A percentile compares a stretch with the other conserved stretches of the same genome.
Conservation (phyloP, 2,329 filamentous ascomycete species). For the Pseudopyrenochaeta lycopersici region DNA sequence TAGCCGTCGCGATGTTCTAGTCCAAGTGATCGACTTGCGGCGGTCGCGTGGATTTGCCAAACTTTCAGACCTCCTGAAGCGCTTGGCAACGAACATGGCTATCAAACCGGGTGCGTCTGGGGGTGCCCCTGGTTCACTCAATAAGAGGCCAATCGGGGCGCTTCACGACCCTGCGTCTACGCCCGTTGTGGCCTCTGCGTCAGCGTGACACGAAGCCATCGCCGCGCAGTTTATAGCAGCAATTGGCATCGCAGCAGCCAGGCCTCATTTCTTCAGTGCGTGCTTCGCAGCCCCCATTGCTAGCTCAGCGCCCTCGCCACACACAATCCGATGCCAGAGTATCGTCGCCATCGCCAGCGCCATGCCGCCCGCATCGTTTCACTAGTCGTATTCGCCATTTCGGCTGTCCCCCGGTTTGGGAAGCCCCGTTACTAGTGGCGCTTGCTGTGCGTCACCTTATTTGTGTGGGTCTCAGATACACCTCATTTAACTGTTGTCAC, state of each 20-base stretch:
- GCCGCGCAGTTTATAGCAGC: background rate
- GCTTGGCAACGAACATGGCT: slow-evolving; percentile 26
- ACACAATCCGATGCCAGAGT: background rate
- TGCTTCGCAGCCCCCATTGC: too few relatives aligned
- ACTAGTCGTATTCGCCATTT: slow-evolving; percentile 20
- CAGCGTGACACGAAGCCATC: slow-evolving; percentile 16
- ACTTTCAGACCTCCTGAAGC: slow-evolving; percentile 34
- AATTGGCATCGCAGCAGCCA: slow-evolving; percentile 6
- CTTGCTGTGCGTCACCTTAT: slow-evolving; percentile 26
- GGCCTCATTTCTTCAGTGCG: background rate
- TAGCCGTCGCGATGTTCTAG: slow-evolving; percentile 18
- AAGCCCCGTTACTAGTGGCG: slow-evolving; percentile 25
- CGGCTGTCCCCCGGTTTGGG: slow-evolving; percentile 28
- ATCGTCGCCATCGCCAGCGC: background rate
- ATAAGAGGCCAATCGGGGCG: slow-evolving; percentile 24
- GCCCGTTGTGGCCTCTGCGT: slow-evolving; percentile 25
- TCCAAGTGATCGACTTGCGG: slow-evolving; percentile 10
- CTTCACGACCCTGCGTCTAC: slow-evolving; percentile 30
- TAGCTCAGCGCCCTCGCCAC: background rate
- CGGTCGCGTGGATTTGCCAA: slow-evolving; percentile 22
- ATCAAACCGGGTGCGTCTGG: slow-evolving; percentile 31
- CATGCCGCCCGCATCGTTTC: slow-evolving; percentile 24
- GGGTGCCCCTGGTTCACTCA: slow-evolving; percentile 24
- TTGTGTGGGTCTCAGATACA: slow-evolving; percentile 25
- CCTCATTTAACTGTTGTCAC: slow-evolving; percentile 31